These are phyloP conservation scores for Hanseniaspora thailandica DNA, from an alignment of 805 yeast species.

Conservation along the genomic window DNA sequence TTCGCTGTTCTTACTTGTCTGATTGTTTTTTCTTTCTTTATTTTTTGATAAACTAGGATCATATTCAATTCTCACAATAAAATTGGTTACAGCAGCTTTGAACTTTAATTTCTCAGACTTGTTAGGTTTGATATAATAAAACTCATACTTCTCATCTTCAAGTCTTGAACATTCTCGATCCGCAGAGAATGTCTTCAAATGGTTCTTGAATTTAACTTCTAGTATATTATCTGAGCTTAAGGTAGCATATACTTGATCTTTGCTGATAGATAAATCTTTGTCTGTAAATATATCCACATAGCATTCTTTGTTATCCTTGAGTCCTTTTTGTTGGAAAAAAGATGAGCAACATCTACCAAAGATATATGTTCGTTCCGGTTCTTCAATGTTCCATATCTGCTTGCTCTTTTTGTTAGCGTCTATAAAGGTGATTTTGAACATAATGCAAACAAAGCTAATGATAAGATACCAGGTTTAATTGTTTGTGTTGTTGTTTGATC, in stretches of 20 bases:
- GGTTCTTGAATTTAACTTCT: not conserved
- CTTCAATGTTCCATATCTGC: not conserved
- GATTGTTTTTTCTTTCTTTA: not conserved
- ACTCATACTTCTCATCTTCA: conserved; percentile 1
- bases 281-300: not conserved
- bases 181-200: not conserved
- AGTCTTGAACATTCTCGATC: conserved; percentile 3
- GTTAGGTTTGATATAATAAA: not conserved
- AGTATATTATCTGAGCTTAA: not conserved
- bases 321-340: not conserved
- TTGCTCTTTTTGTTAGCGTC: not conserved
- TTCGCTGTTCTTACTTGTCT: not conserved
- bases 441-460: not conserved
- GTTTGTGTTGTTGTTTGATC: no score
- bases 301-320: not conserved
- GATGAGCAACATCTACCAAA: not conserved
- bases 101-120: not conserved
- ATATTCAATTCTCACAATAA: not conserved
- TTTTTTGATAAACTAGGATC: not conserved
- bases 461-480: not conserved
- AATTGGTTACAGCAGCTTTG: not conserved
- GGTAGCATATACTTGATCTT: not conserved
- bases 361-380: not conserved
- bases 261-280: not conserved
- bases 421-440: not conserved